Evolutionary conservation across 2,329 filamentous ascomycete genomes (phyloP).

Genomic region (Fusarium buxicola): DNA sequence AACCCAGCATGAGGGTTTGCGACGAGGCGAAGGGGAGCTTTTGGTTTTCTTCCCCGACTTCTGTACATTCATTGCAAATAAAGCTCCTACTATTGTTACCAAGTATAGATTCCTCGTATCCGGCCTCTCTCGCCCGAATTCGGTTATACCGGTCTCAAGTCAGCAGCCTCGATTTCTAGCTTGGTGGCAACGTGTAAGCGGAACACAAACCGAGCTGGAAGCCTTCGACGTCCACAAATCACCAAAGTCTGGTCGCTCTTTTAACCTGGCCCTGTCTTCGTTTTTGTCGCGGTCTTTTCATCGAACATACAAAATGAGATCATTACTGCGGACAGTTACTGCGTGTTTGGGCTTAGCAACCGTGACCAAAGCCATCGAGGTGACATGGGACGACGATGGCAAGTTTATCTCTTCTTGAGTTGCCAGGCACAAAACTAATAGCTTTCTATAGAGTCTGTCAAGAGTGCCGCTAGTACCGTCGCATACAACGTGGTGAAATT

Average conservation of each 20-base stretch:
- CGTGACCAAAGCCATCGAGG: constrained; percentile 27
- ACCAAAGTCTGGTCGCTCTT: constrained; percentile 7
- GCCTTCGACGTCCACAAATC: neutral
- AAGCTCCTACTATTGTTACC: constrained; percentile 1
- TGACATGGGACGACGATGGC: constrained; percentile 42
- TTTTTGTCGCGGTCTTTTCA: constrained; percentile 16
- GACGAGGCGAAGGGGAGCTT: constrained; percentile 4
- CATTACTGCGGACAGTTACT: constrained; percentile 28
- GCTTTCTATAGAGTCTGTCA: constrained; percentile 59
- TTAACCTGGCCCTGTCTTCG: constrained; percentile 17
- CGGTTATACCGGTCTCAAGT: constrained; percentile 10
- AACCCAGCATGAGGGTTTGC: constrained; percentile 14
- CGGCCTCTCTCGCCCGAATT: constrained; percentile 1
- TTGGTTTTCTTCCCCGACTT: constrained; percentile 6
- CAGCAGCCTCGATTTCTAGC: constrained; percentile 15
- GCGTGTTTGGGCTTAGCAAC: constrained; percentile 29
- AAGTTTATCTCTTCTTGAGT: neutral
- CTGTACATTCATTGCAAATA: neutral
- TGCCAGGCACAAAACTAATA: neutral
- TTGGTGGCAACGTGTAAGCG: constrained; percentile 29
- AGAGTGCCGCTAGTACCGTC: constrained; percentile 59
- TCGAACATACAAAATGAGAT: constrained; percentile 35
- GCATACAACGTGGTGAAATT: constrained; percentile 61
- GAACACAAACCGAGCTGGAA: constrained; percentile 21
- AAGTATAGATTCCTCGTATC: constrained; percentile 14